Base-by-base conservation (phyloP, 192 early-diverging fungal species). In the Piromyces finnis region DNA sequence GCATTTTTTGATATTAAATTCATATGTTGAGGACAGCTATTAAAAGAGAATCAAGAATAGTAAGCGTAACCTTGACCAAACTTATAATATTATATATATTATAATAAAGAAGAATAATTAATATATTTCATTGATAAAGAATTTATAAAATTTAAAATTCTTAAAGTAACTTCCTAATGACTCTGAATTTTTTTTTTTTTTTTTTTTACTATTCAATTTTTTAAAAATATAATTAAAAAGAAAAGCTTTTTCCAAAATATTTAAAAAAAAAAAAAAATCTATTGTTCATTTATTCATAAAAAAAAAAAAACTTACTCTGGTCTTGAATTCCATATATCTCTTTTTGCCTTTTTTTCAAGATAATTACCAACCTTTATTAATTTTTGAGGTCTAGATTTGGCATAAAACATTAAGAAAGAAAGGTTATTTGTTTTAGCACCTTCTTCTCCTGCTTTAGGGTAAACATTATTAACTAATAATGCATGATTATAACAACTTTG, bases 391-490 rank as follows among this genome's bases (percentile, higher is more conserved):
- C 94, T 92, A 78, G 92, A 90, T 41, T 89, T 91, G 28, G 94
- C 93, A 83, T 98, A 98, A 85, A 93, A 96, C 16, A 94, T 87
- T 77, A 98, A 88, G 79, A 94, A 92, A 28, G 95, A 95, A 12
- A 98, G 92, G 81, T 94, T 91, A 79, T 89, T 91, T 79, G 91
- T 87, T 80, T 92, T 93, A 77, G 96, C 94, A 36, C 87, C 87
- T 26, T 86, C 90, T 80, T 92, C 92, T 15, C 89, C 92, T 9
- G 91, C 86, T 0, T 84, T 83, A 1, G 86, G 87, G 80, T 88
- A 88, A 30, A 88, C 87, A 30, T 84, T 87, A 83, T 84, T 84
- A 59, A 87, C 81, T 16, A 87, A 84, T 12, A 81, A 79, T 16
- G 83, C 86, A 82, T 88, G 87, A 81, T 86, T 88, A 78, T 80